Base-by-base conservation (phyloP, 2,329 filamentous ascomycete species). In the Westerdykella ornata region DNA sequence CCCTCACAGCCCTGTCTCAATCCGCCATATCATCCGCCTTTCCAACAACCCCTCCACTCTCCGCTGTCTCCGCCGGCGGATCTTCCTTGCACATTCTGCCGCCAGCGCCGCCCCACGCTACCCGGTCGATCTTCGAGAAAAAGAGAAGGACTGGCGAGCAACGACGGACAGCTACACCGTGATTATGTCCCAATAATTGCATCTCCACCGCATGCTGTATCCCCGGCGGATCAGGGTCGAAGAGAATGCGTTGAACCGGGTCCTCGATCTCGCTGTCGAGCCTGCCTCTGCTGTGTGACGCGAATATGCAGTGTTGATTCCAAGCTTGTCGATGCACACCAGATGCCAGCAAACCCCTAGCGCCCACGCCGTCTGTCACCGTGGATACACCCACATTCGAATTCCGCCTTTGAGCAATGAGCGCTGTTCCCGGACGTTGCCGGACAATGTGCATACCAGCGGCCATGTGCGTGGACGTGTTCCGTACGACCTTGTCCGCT, bases 401-500 rank as follows among this genome's bases (percentile, higher is more conserved):
- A 43, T 48, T 51, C 45, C 36, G 38, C 49, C 48, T 49, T 35
- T 26, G n/a, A n/a, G n/a, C n/a, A n/a, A 36, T 43, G 42, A 45
- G 40, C 37, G 43, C 45, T 26, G 22, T 26, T 37, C 39, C 37
- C 37, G 39, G 44, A 42, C 46, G 43, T 41, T 28, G 40, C 31
- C 46, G 42, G 38, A 39, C 32, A 35, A 35, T 30, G 35, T 48
- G 43, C 46, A 45, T 53, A 48, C 54, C 46, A 53, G 53, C 53
- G 51, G 56, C 60, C 53, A 60, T 62, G 56, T 60, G 58, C 48
- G 51, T 52, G 38, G 51, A 54, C 48, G 48, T 53, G 46, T 57
- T 50, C 42, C 35, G 57, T 60, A 49, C 49, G 40, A 60, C 55
- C 14, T 36, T 45, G 38, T 30, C 43, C 40, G 39, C 43, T 30